Base-by-base conservation (phyloP, 2,329 filamentous ascomycete genomes). In the Blastomyces gilchristii region DNA sequence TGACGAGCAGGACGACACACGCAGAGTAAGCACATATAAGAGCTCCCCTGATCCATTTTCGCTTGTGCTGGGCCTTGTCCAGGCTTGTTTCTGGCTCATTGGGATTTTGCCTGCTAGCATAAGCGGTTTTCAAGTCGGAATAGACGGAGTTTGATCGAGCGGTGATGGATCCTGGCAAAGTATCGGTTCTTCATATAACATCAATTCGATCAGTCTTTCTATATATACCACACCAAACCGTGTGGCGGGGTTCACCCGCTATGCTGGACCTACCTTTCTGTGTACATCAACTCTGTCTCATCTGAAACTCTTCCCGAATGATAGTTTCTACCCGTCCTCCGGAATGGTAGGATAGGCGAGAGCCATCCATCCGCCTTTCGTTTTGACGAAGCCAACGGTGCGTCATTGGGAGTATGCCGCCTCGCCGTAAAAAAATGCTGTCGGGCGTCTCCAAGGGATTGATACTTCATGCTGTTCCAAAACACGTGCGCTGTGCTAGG, bases 1-100 rank as follows among this genome's bases (percentile, higher is more conserved):
- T 66, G n/a, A 66, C 11, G 4, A 66, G 50, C 12, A 65, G 56
- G 34, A 66, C 60, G n/a, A 62, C 11, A 2, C 52, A 54, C 9
- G 64, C 62, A 25, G 50, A 14, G 2, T 53, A 63, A 34, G 62
- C 59, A 34, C 58, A 63, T 18, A 61, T 4, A 25, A 61, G 28
- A 18, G 52, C 62, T 25, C 62, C 62, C 22, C 60, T 56, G 14
- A 62, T 52, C 62, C 62, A 63, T 25, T 31, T 18, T 56, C 31
- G 31, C 37, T 34, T 25, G 28, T 56, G 8, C 31, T 39, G 53
- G 53, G 28, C 31, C 18, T 34, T 56, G 18, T 9, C 18, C 3
- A 28, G 2, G 2, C 5, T 52, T 52, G 22, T 8, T 52, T 52
- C 49, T 28, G 49, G 49, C 49, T 52, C 49, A 52, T 31, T 31